Conservation (phyloP, 805 yeast genomes). For the Barnettozyma vustinii region DNA sequence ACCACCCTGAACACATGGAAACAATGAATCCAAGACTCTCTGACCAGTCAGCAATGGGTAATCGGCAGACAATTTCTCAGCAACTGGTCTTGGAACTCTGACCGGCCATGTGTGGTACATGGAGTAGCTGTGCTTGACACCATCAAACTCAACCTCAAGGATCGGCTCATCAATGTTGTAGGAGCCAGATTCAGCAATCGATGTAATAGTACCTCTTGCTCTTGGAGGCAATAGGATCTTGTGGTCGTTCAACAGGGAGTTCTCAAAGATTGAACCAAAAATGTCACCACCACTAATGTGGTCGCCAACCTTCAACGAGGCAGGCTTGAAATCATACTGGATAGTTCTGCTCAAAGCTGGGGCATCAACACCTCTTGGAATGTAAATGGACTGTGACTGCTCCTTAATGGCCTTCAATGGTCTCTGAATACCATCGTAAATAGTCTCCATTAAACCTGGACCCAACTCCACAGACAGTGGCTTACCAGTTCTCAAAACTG, state of each 20-base stretch:
- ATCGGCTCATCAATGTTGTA: constrained; percentile 87
- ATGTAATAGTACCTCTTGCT: constrained; percentile 94
- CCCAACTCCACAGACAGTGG: constrained; percentile 99
- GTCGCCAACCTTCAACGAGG: constrained; percentile 79
- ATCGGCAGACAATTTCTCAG: constrained; percentile 90
- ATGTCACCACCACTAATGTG: constrained; percentile 98
- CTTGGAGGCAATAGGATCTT: constrained; percentile 95
- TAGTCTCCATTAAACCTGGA: constrained; percentile 98
- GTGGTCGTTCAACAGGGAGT: constrained; percentile 88
- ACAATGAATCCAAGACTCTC: constrained; percentile 94
- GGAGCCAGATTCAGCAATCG: constrained; percentile 84
- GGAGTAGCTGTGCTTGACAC: constrained; percentile 69
- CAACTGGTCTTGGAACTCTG: constrained; percentile 98
- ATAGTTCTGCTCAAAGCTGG: constrained; percentile 86
- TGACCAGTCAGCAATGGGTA: constrained; percentile 96
- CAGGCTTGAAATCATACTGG: constrained; percentile 85
- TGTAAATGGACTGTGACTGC: constrained; percentile 83
- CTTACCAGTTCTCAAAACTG: constrained; percentile 95
- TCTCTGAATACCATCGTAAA: constrained; percentile 99
- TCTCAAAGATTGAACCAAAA: constrained; percentile 89
- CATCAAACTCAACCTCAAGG: constrained; percentile 92
- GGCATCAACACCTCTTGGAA: constrained; percentile 97
- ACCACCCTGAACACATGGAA: constrained; percentile 99
- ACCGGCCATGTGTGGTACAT: constrained; percentile 99
- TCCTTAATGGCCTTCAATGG: constrained; percentile 93